phyloP scores from a whole-genome alignment of 106 monocot genomes.

The Phalaenopsis equestris region DNA sequence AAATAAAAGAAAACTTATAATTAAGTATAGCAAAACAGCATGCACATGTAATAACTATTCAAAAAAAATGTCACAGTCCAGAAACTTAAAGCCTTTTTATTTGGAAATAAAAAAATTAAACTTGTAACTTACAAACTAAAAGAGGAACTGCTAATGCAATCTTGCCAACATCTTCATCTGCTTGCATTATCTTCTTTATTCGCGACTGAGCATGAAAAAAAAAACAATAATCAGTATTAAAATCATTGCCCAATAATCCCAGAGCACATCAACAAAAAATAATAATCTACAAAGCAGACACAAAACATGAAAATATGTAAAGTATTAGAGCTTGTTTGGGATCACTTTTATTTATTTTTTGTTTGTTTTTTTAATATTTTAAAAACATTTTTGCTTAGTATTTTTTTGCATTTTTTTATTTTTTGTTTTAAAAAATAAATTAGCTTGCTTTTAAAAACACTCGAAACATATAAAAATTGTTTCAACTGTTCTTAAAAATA shows the following conservation, averaged over 20 bases:
- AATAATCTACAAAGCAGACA: neutral
- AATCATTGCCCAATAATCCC: neutral
- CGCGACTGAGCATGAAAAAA: constrained; percentile 37
- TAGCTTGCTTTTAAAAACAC: too few relatives aligned
- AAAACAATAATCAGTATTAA: neutral
- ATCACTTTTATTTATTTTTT: too few relatives aligned
- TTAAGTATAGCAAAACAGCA: neutral
- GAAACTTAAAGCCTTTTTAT: neutral
- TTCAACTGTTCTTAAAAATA: too few relatives aligned
- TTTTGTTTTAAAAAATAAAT: too few relatives aligned
- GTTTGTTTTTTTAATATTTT: too few relatives aligned
- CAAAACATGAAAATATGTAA: neutral
- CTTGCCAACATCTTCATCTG: constrained; percentile 88
- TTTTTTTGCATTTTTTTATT: too few relatives aligned
- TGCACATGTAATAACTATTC: neutral
- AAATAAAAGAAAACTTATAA: neutral
- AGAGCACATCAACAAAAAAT: neutral
- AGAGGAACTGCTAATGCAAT: constrained; percentile 84
- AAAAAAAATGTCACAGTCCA: neutral
- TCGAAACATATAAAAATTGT: too few relatives aligned
- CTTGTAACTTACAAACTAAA: constrained; percentile 71
- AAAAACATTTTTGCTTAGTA: too few relatives aligned
- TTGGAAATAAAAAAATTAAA: neutral
- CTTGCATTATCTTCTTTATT: constrained; percentile 94
- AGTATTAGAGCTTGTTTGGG: neutral